phyloP scores from a whole-genome alignment of 768 basidiomycete species.

The Rhizopogon vesiculosus region DNA sequence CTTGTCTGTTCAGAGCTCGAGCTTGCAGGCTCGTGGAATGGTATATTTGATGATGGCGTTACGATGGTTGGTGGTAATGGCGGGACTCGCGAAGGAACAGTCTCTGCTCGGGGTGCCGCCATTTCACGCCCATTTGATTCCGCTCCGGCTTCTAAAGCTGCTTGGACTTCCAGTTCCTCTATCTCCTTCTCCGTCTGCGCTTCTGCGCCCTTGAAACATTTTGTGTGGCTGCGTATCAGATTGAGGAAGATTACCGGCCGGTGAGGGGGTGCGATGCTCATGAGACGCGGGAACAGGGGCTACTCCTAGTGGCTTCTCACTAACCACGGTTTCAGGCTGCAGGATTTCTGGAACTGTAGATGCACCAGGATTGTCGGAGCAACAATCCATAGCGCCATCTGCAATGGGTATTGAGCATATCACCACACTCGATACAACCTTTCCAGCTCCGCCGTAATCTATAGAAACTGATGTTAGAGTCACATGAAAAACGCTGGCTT shows the following conservation, averaged over 20 bases:
- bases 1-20: too few relatives aligned
- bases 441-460: slow-evolving; percentile 42
- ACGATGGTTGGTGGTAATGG: not conserved
- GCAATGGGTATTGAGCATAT: slow-evolving; percentile 47
- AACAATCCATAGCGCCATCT: slow-evolving; percentile 45
- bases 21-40: not conserved
- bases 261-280: not conserved
- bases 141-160: not conserved
- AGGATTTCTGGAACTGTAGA: not conserved
- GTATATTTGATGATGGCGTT: not conserved
- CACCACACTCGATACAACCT: slow-evolving; percentile 49
- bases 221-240: not conserved
- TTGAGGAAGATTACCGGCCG: not conserved
- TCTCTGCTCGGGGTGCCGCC: not conserved
- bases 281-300: not conserved
- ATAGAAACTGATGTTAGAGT: not conserved
- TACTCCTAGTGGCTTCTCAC: not conserved
- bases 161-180: not conserved
- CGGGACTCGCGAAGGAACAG: not conserved
- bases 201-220: not conserved
- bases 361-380: slow-evolving; percentile 21
- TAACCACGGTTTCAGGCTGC: not conserved
- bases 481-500: not conserved
- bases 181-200: not conserved
- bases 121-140: not conserved